Evolutionary conservation across 352 stramenopile genomes (phyloP), one percentile per base, ranked within the genome.

Genomic region (Phytophthora citricola): DNA sequence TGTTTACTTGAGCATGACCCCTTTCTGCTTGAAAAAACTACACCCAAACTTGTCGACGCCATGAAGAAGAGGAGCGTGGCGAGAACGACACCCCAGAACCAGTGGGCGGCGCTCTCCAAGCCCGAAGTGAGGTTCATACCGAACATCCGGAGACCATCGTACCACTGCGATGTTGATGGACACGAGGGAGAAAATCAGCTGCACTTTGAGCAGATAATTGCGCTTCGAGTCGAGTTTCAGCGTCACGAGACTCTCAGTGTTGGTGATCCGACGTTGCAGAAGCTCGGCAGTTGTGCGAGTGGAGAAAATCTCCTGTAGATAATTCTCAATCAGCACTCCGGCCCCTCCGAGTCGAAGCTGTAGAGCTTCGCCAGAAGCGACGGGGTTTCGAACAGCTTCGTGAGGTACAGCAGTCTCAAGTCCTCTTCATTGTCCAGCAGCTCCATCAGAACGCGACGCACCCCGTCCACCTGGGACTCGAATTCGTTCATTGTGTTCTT

Each of bases 251-350:
- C 71, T 87, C 58, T 91, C 80, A 15, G 83, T 90, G 55, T 86
- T 90, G 22, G 78, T 51, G 48, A 92, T 90, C 8, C 81, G 83
- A 17, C 78, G 72, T 57, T 90, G 81, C 49, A 92, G 66, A 0
- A 92, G 58, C n/a, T 62, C 72, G 4, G 79, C 78, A 41, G 83
- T 91, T 11, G 83, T 89, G 5, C 76, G 73, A 0, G 80, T 91
- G 10, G 83, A 83, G 54, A 89, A 83, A 32, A 92, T 92, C 36
- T 92, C 79, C 39, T 89, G 79, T 9, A 91, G 57, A 46, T 91
- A 91, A 17, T 83, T 87, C 50, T 91, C 79, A 26, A 91, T 69
- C 44, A 91, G 53, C 0, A 76, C 75, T 58, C 89, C 81, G 6
- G 79, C 81, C 60, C 79, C 64, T 90, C 81, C 9, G 79, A 84